Evolutionary conservation across 2,329 filamentous ascomycete genomes (phyloP), one percentile per base, ranked within the genome.

Genomic region (Sphaerulina musiva): DNA sequence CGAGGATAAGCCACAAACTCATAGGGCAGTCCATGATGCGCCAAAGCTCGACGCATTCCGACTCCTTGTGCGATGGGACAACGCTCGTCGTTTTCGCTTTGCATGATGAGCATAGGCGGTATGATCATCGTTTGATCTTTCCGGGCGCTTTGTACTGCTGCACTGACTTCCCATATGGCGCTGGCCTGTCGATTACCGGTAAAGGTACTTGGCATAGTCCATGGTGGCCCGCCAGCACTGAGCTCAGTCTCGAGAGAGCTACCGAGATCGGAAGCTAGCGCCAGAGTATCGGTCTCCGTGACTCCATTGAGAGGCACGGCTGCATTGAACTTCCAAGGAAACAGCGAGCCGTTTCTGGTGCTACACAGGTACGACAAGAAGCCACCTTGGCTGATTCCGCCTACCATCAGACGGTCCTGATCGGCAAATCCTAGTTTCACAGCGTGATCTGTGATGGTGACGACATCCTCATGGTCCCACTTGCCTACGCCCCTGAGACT

Each of bases 331-430:
- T 60, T 58, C 71, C 73, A 74, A 62, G 57, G 1, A 53, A 61
- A 48, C 69, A 51, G 63, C 1, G 62, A 53, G 4, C 69, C 70
- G 51, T 73, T 72, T 11, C 71, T 67, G 2, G 70, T 69, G 23
- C 64, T 62, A 29, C 64, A 65, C 1, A 75, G 64, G 56, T 72
- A 74, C 2, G 68, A 62, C 0, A 75, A 56, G 11, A 69, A 70
- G 1, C 73, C 73, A 8, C 72, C 73, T 55, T 74, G 70, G 20
- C 65, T 68, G 62, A 51, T 64, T 72, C 73, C 72, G 1, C 68
- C 70, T 0, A 73, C 68, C 1, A 71, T 58, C 1, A 75, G 57
- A 2, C 62, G 64, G 2, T 67, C 46, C 0, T 57, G 36, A 31
- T 75, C 65, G 0, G 68, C 67, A 2, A 66, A 65, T 0, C 70